Conservation (phyloP, 208 protist genomes). For the Trypanosoma grayi region DNA sequence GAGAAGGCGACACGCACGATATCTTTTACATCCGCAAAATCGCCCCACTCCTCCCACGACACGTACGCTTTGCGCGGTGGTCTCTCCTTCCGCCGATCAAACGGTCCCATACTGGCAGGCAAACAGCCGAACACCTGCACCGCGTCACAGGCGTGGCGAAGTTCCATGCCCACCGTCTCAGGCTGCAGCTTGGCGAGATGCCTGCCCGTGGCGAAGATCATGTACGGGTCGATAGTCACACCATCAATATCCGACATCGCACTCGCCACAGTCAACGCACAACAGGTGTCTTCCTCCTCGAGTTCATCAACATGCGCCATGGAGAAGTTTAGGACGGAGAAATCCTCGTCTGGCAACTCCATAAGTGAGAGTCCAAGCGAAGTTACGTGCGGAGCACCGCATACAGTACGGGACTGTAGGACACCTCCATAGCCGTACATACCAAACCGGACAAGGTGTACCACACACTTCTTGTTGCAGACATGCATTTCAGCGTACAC, state of each 20-base stretch:
- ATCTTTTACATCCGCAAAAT: slow-evolving; percentile 26
- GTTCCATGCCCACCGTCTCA: slow-evolving; percentile 50
- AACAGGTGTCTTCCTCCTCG: slow-evolving; percentile 65
- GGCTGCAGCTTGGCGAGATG: slow-evolving; percentile 41
- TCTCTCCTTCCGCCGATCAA: slow-evolving; percentile 36
- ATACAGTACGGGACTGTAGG: slow-evolving; percentile 24
- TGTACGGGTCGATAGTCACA: slow-evolving; percentile 79
- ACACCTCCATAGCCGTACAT: slow-evolving; percentile 76
- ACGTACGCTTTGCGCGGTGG: slow-evolving; percentile 29
- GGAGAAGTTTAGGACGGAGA: slow-evolving; percentile 66
- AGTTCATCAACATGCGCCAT: slow-evolving; percentile 36
- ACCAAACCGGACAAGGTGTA: slow-evolving; percentile 64
- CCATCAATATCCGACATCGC: slow-evolving; percentile 73
- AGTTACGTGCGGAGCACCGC: slow-evolving; percentile 35
- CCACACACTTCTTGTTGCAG: slow-evolving; percentile 66
- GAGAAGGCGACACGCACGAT: slow-evolving; percentile 59
- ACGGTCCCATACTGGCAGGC: slow-evolving; percentile 38
- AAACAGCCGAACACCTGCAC: slow-evolving; percentile 66
- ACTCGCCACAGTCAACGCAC: slow-evolving; percentile 76
- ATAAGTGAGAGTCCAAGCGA: slow-evolving; percentile 24
- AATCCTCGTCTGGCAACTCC: slow-evolving; percentile 33
- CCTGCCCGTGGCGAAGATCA: slow-evolving; percentile 71
- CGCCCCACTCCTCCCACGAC: slow-evolving; percentile 49
- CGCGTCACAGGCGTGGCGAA: slow-evolving; percentile 66
- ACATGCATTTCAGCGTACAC: slow-evolving; percentile 29